Evolutionary conservation across 768 basidiomycete species (phyloP).

Genomic region (Serendipita sp.): DNA sequence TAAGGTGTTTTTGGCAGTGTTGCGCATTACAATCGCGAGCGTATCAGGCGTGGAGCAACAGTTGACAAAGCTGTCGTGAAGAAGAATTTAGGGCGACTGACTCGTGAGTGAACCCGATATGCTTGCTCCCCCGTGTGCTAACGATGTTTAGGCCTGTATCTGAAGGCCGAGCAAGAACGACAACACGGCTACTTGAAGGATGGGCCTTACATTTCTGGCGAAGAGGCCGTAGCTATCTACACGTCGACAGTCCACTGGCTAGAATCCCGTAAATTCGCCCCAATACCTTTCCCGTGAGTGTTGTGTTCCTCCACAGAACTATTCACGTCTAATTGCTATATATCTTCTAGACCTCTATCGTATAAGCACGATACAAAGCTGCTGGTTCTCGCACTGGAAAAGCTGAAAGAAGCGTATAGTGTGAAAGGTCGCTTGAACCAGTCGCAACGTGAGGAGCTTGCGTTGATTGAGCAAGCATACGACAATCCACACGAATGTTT

Average conservation of each 20-base stretch:
- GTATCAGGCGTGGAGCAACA: slow-evolving; percentile 91
- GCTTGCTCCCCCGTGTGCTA: slow-evolving; percentile 10
- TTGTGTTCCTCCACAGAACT: background rate
- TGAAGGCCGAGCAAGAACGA: slow-evolving; percentile 97
- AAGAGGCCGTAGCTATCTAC: slow-evolving; percentile 97
- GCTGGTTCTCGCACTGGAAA: slow-evolving; percentile 90
- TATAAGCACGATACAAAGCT: slow-evolving; percentile 99
- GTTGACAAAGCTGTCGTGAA: slow-evolving; percentile 98
- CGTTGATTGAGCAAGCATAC: slow-evolving; percentile 96
- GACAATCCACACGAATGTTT: slow-evolving; percentile 97
- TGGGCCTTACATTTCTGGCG: slow-evolving; percentile 96
- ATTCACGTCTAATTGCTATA: too few species aligned
- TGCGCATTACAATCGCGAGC: slow-evolving; percentile 95
- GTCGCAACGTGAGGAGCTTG: slow-evolving; percentile 94
- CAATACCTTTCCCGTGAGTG: slow-evolving; percentile 90
- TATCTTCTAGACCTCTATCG: slow-evolving; percentile 54
- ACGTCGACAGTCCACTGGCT: slow-evolving; percentile 98
- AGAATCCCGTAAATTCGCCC: slow-evolving; percentile 93
- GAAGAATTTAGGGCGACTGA: slow-evolving; percentile 96
- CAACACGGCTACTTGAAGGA: slow-evolving; percentile 99
- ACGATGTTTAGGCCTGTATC: slow-evolving; percentile 48
- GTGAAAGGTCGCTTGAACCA: slow-evolving; percentile 95
- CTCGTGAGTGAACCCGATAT: slow-evolving; percentile 37
- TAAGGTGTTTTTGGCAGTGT: slow-evolving; percentile 35
- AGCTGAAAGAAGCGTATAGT: slow-evolving; percentile 96